A percentile compares a stretch with the other conserved stretches of the same genome.
phyloP scores from a whole-genome alignment of 768 basidiomycete genomes.

The Suillus hirtellus region DNA sequence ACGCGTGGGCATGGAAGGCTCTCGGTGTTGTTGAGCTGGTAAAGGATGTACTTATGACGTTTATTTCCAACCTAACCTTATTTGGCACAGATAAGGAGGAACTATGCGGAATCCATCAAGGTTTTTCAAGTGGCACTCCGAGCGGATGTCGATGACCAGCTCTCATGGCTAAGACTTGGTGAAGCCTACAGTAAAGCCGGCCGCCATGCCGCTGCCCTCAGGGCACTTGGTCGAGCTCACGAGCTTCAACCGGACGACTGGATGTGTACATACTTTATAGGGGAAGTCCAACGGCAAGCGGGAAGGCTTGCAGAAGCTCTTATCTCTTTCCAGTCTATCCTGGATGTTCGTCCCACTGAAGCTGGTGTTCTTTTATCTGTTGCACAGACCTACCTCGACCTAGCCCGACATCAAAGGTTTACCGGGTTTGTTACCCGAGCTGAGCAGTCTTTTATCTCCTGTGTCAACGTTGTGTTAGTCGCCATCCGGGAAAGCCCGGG shows the following conservation, averaged over 20 bases:
- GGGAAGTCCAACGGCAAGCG: constrained; percentile 78
- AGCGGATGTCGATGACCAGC: constrained; percentile 71
- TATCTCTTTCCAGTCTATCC: constrained; percentile 55
- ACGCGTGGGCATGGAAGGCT: constrained; percentile 99
- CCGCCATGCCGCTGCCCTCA: constrained; percentile 84
- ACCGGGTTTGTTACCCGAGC: constrained; percentile 78
- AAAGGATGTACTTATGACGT: constrained; percentile 28
- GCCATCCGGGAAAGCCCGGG: constrained; percentile 54
- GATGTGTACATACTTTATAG: constrained; percentile 82
- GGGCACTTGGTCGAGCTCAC: constrained; percentile 75
- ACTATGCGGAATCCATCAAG: constrained; percentile 75
- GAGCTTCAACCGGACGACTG: constrained; percentile 78
- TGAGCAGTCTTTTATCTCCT: constrained; percentile 66
- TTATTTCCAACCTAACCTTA: constrained; percentile 9
- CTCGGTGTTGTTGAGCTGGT: constrained; percentile 90
- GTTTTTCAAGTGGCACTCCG: constrained; percentile 86
- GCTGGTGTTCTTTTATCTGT: constrained; percentile 71
- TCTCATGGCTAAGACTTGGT: constrained; percentile 89
- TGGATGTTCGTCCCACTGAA: constrained; percentile 60
- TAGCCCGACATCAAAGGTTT: constrained; percentile 62
- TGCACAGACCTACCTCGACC: constrained; percentile 68
- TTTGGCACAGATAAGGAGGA: constrained; percentile 55
- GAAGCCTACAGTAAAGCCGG: constrained; percentile 91
- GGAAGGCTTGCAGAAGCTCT: constrained; percentile 80
- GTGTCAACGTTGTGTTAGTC: constrained; percentile 52